A percentile compares a stretch with the other conserved stretches of the same genome.
Evolutionary conservation across 768 basidiomycete genomes (phyloP).

Genomic region (Cytidiella melzeri): DNA sequence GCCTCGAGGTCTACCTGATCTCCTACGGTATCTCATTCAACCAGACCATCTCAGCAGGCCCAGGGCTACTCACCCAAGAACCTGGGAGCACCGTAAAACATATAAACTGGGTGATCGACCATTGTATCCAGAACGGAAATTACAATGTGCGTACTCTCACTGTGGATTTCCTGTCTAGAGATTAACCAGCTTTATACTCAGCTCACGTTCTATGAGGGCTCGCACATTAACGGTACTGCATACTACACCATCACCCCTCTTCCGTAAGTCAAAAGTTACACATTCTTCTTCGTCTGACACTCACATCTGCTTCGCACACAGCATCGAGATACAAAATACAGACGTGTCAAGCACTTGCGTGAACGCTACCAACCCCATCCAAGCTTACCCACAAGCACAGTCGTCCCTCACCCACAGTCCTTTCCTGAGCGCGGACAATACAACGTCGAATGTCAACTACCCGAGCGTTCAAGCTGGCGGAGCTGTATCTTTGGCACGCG

Average conservation of each 20-base stretch:
- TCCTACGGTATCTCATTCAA: slow-evolving; percentile 35
- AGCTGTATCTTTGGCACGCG: neutral
- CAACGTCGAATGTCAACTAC: slow-evolving; percentile 14
- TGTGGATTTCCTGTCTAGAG: neutral
- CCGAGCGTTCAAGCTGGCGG: slow-evolving; percentile 3
- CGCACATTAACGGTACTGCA: slow-evolving; percentile 29
- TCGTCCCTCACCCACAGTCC: slow-evolving; percentile 19
- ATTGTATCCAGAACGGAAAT: slow-evolving; percentile 33
- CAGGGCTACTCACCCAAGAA: slow-evolving; percentile 35
- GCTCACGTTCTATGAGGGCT: slow-evolving; percentile 45
- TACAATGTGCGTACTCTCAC: slow-evolving; percentile 35
- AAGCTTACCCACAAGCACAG: slow-evolving; percentile 19
- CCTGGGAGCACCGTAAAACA: slow-evolving; percentile 38
- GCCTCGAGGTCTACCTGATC: slow-evolving; percentile 40
- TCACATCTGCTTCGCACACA: slow-evolving; percentile 7
- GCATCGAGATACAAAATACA: slow-evolving; percentile 17
- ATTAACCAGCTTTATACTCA: slow-evolving; percentile 13
- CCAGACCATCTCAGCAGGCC: slow-evolving; percentile 37
- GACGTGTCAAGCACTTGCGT: slow-evolving; percentile 11
- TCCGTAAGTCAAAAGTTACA: slow-evolving; percentile 21
- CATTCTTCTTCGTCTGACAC: slow-evolving; percentile 8
- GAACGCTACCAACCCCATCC: slow-evolving; percentile 20
- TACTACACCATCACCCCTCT: slow-evolving; percentile 40
- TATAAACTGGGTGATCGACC: slow-evolving; percentile 33
- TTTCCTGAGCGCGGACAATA: slow-evolving; percentile 18